These are phyloP conservation scores for Pyrus betulifolia DNA, from an alignment of 306 rosid genomes.

Conservation along the genomic window DNA sequence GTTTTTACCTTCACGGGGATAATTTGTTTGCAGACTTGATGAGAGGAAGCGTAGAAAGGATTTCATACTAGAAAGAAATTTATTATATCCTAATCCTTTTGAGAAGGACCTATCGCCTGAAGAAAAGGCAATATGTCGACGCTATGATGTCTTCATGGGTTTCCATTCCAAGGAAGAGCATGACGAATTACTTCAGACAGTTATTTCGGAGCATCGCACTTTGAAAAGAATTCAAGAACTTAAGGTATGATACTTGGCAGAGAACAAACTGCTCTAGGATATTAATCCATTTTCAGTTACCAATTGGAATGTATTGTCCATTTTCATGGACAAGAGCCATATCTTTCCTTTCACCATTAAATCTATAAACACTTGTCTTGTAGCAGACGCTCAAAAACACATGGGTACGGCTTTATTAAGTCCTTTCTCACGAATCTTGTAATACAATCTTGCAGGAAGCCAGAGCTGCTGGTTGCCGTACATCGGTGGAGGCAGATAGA, in stretches of 20 bases:
- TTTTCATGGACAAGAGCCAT: not conserved
- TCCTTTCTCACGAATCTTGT: not conserved
- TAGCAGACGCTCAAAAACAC: not conserved
- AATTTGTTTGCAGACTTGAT: constrained; percentile 64
- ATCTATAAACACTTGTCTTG: not conserved
- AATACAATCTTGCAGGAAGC: constrained; percentile 53
- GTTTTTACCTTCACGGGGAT: not conserved
- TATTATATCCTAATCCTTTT: constrained; percentile 60
- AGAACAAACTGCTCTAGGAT: not conserved
- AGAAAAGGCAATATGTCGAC: constrained; percentile 68
- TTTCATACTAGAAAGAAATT: constrained; percentile 74
- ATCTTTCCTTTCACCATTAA: not conserved
- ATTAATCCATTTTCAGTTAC: not conserved
- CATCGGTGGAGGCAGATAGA: constrained; percentile 60
- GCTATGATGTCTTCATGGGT: constrained; percentile 77
- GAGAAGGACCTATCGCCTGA: constrained; percentile 75
- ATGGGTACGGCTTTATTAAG: not conserved
- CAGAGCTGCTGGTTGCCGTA: constrained; percentile 70
- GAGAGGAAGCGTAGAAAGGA: constrained; percentile 91
- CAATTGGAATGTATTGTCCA: not conserved
- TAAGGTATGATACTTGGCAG: constrained; percentile 51
- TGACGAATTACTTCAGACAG: constrained; percentile 54
- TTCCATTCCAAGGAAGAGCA: constrained; percentile 85
- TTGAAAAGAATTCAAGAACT: constrained; percentile 72
- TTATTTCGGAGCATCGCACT: constrained; percentile 56